A percentile compares a stretch with the other conserved stretches of the same genome.
These are phyloP conservation scores for Favolaschia claudopus DNA, from an alignment of 768 basidiomycete genomes.

Conservation along the genomic window DNA sequence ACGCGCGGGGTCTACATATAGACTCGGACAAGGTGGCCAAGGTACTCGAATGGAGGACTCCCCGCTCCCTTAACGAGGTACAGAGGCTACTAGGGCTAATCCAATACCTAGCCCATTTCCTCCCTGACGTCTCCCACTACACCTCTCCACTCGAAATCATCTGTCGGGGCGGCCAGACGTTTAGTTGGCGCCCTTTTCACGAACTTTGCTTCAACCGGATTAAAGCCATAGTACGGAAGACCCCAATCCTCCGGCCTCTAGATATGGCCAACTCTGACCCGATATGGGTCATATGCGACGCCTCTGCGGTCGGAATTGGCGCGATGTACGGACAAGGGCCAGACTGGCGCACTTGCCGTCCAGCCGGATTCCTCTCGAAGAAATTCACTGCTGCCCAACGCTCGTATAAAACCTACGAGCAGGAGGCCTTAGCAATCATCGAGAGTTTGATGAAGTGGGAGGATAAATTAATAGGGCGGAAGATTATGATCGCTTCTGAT, in stretches of 20 bases:
- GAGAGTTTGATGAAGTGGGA: neutral
- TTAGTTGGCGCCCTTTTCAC: neutral
- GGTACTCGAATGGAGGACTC: neutral
- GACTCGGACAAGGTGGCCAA: slow-evolving; percentile 28
- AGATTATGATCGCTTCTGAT: neutral
- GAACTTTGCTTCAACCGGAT: neutral
- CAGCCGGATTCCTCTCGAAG: neutral
- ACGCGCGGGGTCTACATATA: slow-evolving; percentile 36
- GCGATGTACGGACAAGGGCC: neutral
- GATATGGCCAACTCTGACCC: neutral
- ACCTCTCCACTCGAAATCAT: neutral
- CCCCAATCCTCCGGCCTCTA: neutral
- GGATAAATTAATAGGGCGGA: neutral
- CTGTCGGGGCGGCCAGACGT: neutral
- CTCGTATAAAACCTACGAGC: neutral
- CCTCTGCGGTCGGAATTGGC: neutral
- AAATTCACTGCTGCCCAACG: neutral
- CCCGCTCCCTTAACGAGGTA: neutral
- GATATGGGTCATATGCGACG: neutral
- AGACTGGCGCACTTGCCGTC: neutral
- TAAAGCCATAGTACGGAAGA: neutral
- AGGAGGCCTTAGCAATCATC: neutral
- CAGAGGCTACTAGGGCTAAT: neutral
- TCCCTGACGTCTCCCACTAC: neutral
- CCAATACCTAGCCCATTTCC: neutral